A percentile compares a stretch with the other conserved stretches of the same genome.
These are phyloP conservation scores for Sugiyamaella sp. DNA, from an alignment of 1,139 yeast genomes.

Conservation along the genomic window DNA sequence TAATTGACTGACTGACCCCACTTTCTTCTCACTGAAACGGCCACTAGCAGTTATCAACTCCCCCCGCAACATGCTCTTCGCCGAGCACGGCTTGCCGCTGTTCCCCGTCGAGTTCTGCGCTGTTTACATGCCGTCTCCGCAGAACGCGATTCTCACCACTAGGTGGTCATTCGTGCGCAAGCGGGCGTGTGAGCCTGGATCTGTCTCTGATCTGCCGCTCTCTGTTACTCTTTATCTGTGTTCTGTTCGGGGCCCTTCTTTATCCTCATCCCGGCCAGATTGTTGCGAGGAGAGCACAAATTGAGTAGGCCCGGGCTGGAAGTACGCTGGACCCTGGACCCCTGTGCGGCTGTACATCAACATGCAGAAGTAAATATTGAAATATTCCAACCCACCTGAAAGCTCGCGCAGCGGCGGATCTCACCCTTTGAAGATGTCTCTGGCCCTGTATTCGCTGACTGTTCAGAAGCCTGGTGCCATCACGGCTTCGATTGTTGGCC, in stretches of 20 bases:
- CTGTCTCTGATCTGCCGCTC: too few relatives aligned
- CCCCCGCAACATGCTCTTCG: neutral
- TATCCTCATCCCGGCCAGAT: too few relatives aligned
- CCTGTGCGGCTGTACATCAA: neutral
- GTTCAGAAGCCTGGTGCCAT: constrained; percentile 60
- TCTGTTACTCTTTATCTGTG: too few relatives aligned
- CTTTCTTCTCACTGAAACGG: neutral
- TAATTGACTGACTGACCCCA: neutral
- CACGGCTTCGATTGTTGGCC: constrained; percentile 62
- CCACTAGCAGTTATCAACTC: neutral
- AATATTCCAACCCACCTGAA: neutral
- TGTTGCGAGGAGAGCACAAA: too few relatives aligned
- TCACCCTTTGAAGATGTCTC: constrained; percentile 30
- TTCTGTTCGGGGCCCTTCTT: too few relatives aligned
- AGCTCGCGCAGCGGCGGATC: neutral
- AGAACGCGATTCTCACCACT: too few relatives aligned
- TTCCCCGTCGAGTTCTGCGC: neutral
- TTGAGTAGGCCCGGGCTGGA: too few relatives aligned
- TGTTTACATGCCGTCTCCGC: too few relatives aligned
- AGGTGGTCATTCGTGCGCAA: too few relatives aligned
- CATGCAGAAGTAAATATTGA: neutral
- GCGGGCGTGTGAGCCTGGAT: too few relatives aligned
- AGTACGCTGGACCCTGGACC: neutral
- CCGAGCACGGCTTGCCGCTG: neutral
- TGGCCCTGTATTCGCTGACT: constrained; percentile 69